Evolutionary conservation across 169 alveolate genomes (phyloP), one percentile per base, ranked within the genome.

Genomic region (Ichthyophthirius multifiliis): DNA sequence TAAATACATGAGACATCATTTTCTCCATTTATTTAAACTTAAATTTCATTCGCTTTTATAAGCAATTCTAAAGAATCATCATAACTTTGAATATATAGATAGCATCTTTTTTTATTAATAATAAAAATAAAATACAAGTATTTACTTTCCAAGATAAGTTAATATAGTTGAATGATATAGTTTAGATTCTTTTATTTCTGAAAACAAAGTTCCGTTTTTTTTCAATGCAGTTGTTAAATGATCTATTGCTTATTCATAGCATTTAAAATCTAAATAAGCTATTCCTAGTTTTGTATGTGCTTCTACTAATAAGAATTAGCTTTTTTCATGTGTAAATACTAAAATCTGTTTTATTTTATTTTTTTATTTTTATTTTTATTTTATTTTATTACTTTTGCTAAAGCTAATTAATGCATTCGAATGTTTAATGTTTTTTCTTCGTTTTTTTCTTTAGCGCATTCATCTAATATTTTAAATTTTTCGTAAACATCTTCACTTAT

Each of bases 191-290:
- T 87, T 88, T 32, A 84, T 65, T 46, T 85, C 82, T 27, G 84
- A 76, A 67, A 89, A 92, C 16, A 92, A 76, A 31, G 84, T 76
- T 0, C 94, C 94, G 71, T 92, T 92, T 32, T 88, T 76, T 78
- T 89, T 92, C 34, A 92, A 74, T 2, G 96, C 96, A 37, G 83
- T 83, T 0, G 94, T 92, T 47, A 92, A 44, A 81, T 92, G 96
- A 44, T 92, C 96, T 13, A 92, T 67, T 5, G 96, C 89, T 78
- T 92, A 85, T 41, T 92, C 96, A 75, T 87, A 92, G 74, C 90
- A 92, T 64, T 92, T 83, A 35, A 77, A 55, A 45, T 86, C 79
- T 23, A 92, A 65, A 63, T 92, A 92, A 16, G 93, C 90, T 31
- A 86, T 92, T n/a, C 95, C 95, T 9, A 91, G 76, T 45, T 91